Base-by-base conservation (phyloP, 495 filamentous ascomycete species). In the Barbatosphaeria neglecta region DNA sequence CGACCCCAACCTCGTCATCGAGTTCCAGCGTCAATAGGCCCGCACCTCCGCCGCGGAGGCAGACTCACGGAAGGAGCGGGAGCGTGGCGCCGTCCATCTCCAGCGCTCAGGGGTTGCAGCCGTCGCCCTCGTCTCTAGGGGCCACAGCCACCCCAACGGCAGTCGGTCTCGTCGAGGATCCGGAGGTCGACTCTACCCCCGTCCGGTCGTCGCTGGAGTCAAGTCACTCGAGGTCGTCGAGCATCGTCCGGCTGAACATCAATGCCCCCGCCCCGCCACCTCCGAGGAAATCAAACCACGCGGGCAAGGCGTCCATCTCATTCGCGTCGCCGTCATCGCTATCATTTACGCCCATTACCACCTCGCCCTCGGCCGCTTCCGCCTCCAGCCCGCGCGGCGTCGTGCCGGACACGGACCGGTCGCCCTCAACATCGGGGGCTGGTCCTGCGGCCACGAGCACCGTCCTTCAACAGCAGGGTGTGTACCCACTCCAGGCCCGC, bases 11-110 rank as follows among this genome's bases (percentile, higher is more conserved):
- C 4, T 46, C 50, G 15, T 41, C n/a, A n/a, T n/a, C 58, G 15
- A 66, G 13, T n/a, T n/a, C 31, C 31, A 6, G 28, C 28, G 28
- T 56, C 18, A n/a, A n/a, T n/a, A 71, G 68, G 46, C 67, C 73
- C 1, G 61, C 60, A 5, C 72, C 73, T 9, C 70, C 72, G 7
- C 73, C 75, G 3, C 68, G 71, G 22, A 63, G 73, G 5, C 62
- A 69, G 28, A 51, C 57, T 0, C 69, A 75, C 31, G 59, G 57
- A 8, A 60, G 64, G 25, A 61, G 54, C 19, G 66, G 73, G 37
- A 66, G 60, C 48, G 65, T 52, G 49, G 48, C 54, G 4, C 56
- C 62, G 2, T 35, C 31, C 6, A 16, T n/a, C 9, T 35, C 31
- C 11, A n/a, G 31, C 31, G 31, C 2, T 4, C 31, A 35, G 11